phyloP scores from a whole-genome alignment of 1,139 yeast genomes.

The Magnusiomyces fungicola region DNA sequence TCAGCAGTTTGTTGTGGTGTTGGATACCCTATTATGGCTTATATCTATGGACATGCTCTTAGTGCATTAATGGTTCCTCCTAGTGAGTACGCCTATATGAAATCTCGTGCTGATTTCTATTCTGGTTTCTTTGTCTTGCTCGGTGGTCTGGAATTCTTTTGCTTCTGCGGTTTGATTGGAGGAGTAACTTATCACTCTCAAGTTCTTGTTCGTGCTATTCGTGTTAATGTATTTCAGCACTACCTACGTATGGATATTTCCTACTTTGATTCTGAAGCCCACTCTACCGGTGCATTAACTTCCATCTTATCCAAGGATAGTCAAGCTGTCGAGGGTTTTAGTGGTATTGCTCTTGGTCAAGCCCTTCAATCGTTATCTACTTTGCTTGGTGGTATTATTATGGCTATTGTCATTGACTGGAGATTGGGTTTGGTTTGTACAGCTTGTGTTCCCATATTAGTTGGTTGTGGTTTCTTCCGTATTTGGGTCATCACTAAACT shows the following conservation, averaged over 20 bases:
- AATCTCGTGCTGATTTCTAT: slow-evolving; percentile 31
- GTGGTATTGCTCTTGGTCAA: slow-evolving; percentile 82
- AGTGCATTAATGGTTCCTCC: slow-evolving; percentile 33
- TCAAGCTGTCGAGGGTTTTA: slow-evolving; percentile 72
- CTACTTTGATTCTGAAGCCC: slow-evolving; percentile 68
- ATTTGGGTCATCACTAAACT: slow-evolving; percentile 70
- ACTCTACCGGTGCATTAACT: slow-evolving; percentile 66
- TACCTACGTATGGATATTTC: slow-evolving; percentile 68
- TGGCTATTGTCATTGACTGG: slow-evolving; percentile 63
- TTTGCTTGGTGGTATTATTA: slow-evolving; percentile 63
- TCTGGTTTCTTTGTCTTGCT: slow-evolving; percentile 37
- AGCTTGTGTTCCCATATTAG: slow-evolving; percentile 52
- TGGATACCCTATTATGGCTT: slow-evolving; percentile 36
- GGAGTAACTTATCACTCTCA: slow-evolving; percentile 15
- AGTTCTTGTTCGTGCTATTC: slow-evolving; percentile 29
- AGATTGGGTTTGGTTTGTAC: slow-evolving; percentile 58
- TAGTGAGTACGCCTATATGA: slow-evolving; percentile 31
- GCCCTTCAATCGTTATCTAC: slow-evolving; percentile 68
- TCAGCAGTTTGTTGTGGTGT: slow-evolving; percentile 33
- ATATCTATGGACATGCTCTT: slow-evolving; percentile 34
- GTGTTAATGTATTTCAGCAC: slow-evolving; percentile 30
- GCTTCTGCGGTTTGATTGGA: slow-evolving; percentile 4
- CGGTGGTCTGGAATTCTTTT: slow-evolving; percentile 24
- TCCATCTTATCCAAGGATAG: slow-evolving; percentile 80
- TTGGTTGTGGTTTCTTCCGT: slow-evolving; percentile 70